These are phyloP conservation scores for Adansonia grandidieri DNA, from an alignment of 441 rosid species.

Conservation along the genomic window DNA sequence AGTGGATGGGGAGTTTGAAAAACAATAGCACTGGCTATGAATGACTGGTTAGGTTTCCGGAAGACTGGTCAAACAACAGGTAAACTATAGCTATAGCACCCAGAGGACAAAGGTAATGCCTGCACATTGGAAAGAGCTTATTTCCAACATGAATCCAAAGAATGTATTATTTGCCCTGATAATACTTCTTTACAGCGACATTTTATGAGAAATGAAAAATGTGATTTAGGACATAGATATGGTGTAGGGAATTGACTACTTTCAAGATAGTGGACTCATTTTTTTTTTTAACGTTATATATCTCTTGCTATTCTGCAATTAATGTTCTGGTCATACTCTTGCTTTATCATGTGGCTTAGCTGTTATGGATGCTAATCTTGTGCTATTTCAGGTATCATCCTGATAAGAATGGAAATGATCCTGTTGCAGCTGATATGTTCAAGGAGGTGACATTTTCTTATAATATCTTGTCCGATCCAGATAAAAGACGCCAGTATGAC, in stretches of 20 bases:
- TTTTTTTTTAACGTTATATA: not conserved
- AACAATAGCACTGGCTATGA: not conserved
- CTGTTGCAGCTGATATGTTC: constrained; percentile 86
- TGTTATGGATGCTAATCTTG: constrained; percentile 11
- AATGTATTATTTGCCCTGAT: not conserved
- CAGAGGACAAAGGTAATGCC: not conserved
- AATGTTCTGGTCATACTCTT: not conserved
- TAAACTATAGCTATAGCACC: not conserved
- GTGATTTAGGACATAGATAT: not conserved
- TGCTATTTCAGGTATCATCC: constrained; percentile 85
- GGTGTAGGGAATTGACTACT: not conserved
- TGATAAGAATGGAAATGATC: constrained; percentile 93
- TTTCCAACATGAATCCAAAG: not conserved
- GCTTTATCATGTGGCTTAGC: not conserved
- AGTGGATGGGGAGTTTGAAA: not conserved
- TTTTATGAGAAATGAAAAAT: not conserved
- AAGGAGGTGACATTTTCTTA: constrained; percentile 94
- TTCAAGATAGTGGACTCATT: not conserved
- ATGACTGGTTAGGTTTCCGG: not conserved
- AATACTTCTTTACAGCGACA: not conserved
- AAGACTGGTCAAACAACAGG: not conserved
- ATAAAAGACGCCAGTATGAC: constrained; percentile 82
- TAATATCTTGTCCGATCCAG: constrained; percentile 85
- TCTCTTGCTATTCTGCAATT: not conserved
- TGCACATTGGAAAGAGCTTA: not conserved